Evolutionary conservation across 805 yeast species (phyloP).

Genomic region (Ogataea populi-albae): DNA sequence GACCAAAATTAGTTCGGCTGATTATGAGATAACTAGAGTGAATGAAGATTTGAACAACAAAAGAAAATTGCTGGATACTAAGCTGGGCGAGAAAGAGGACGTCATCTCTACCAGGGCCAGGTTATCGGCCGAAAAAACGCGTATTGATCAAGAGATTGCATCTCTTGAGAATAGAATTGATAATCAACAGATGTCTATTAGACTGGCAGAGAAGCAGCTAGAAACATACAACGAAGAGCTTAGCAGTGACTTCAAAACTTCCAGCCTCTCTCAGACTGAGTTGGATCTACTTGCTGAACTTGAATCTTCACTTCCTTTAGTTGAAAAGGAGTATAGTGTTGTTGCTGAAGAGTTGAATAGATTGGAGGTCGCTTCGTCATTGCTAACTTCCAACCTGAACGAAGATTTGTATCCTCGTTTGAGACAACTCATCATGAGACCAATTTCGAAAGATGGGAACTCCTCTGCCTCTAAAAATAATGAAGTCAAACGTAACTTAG

Average conservation of each 20-base stretch:
- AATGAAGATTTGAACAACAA: constrained; percentile 42
- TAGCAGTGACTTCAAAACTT: constrained; percentile 49
- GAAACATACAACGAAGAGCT: constrained; percentile 49
- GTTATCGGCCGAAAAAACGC: constrained; percentile 39
- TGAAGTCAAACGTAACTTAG: constrained; percentile 21
- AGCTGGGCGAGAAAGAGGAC: constrained; percentile 42
- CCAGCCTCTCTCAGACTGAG: constrained; percentile 49
- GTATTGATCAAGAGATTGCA: constrained; percentile 42
- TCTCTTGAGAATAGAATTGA: constrained; percentile 36
- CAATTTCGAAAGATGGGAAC: constrained; percentile 6
- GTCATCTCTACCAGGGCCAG: constrained; percentile 41
- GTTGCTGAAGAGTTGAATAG: constrained; percentile 39
- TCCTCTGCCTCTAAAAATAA: constrained; percentile 10
- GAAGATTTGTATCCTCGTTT: constrained; percentile 55
- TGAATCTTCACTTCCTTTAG: constrained; percentile 33
- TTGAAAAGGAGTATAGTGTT: constrained; percentile 41
- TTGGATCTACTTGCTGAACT: constrained; percentile 36
- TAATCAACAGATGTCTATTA: constrained; percentile 34
- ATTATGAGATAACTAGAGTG: constrained; percentile 48
- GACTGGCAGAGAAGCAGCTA: constrained; percentile 37
- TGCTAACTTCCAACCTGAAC: constrained; percentile 53
- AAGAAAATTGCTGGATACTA: constrained; percentile 41
- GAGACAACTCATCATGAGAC: constrained; percentile 34
- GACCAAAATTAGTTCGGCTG: constrained; percentile 40
- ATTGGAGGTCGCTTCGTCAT: constrained; percentile 46